These are phyloP conservation scores for Lolium multiflorum DNA, from an alignment of 176 grass and related monocot species.

Conservation along the genomic window DNA sequence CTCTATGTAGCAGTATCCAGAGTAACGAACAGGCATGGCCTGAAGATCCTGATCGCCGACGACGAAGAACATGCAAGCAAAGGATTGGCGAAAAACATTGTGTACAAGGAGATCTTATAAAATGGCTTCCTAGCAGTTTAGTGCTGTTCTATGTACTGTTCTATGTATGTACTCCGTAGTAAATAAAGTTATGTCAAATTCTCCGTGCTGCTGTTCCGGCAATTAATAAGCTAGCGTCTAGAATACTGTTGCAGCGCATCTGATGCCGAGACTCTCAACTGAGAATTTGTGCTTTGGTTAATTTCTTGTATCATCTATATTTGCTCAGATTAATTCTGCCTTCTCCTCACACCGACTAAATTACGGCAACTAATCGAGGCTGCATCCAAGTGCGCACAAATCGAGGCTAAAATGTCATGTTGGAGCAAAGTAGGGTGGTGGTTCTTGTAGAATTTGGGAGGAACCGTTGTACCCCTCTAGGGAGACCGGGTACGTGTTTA, in stretches of 20 bases:
- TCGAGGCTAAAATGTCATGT: neutral
- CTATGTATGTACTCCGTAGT: neutral
- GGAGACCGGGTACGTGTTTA: no score
- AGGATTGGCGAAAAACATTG: constrained; percentile 26
- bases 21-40: constrained; percentile 23
- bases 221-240: neutral
- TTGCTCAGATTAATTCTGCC: neutral
- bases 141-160: neutral
- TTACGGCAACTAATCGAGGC: neutral
- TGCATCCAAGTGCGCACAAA: neutral
- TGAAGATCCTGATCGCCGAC: constrained; percentile 17
- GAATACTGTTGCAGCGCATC: neutral
- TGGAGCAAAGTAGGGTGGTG: neutral
- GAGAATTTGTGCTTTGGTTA: neutral
- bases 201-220: neutral
- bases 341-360: neutral
- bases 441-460: neutral
- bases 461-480: no score
- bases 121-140: neutral
- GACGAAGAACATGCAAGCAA: neutral
- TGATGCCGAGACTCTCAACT: constrained; percentile 17
- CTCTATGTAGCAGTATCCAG: constrained; percentile 29
- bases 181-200: constrained; percentile 27
- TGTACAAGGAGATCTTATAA: constrained; percentile 30
- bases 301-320: neutral